These are phyloP conservation scores for Furcasterigmium furcatum DNA, from an alignment of 2,329 filamentous ascomycete genomes.

Conservation along the genomic window DNA sequence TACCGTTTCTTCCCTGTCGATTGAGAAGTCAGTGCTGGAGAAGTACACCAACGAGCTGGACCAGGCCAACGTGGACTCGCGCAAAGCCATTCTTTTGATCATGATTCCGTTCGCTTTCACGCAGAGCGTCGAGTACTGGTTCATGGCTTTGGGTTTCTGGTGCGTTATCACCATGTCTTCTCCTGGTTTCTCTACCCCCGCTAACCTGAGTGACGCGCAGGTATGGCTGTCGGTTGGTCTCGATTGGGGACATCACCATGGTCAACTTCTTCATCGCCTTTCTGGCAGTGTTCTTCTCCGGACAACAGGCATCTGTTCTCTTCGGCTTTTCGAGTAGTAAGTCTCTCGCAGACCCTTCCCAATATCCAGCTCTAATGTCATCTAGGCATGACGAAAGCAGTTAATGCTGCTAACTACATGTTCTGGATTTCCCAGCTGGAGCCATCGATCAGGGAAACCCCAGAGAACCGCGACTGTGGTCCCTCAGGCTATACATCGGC, in stretches of 20 bases:
- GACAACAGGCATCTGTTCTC: conserved; percentile 34
- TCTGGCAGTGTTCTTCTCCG: conserved; percentile 44
- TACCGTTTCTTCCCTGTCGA: conserved; percentile 37
- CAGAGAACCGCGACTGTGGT: too few species aligned
- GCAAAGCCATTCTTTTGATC: conserved; percentile 24
- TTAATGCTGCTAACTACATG: conserved; percentile 45
- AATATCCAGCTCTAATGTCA: too few species aligned
- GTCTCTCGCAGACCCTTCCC: too few species aligned
- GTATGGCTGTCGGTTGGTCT: conserved; percentile 34
- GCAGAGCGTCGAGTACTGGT: conserved; percentile 31
- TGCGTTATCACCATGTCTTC: too few species aligned
- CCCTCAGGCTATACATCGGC: too few species aligned
- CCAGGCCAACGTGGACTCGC: conserved; percentile 21
- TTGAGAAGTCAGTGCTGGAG: conserved; percentile 29
- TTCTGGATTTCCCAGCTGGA: conserved; percentile 41
- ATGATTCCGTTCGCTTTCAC: conserved; percentile 33
- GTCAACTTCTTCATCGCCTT: conserved; percentile 48
- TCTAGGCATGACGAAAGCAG: conserved; percentile 49
- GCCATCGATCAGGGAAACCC: too few species aligned
- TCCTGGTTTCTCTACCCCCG: too few species aligned
- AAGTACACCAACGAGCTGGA: conserved; percentile 26
- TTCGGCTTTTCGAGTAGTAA: conserved; percentile 48
- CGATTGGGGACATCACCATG: conserved; percentile 30
- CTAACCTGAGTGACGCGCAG: too few species aligned
- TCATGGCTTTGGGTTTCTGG: conserved; percentile 38